Percentiles rank a stretch among this genome's conserved stretches.
These are phyloP conservation scores for Lentinula raphanica DNA, from an alignment of 768 basidiomycete species.

Conservation along the genomic window DNA sequence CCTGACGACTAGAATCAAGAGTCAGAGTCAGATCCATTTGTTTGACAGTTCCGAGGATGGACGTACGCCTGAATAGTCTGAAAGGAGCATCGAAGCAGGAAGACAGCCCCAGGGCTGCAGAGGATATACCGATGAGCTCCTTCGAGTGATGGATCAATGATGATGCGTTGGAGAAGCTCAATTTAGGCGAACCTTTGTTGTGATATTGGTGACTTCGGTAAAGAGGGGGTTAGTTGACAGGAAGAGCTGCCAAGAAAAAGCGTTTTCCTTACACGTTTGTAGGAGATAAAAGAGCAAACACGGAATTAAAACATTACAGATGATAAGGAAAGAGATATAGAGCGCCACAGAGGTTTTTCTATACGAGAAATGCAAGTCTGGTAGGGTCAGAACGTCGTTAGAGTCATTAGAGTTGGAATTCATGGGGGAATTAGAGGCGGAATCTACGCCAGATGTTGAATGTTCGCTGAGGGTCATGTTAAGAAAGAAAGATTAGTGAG, in stretches of 20 bases:
- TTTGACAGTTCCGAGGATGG: not conserved
- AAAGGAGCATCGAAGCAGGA: slow-evolving; percentile 27
- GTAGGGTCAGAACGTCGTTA: not conserved
- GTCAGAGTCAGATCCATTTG: not conserved
- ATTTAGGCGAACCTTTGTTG: slow-evolving; percentile 9
- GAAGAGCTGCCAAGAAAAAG: not conserved
- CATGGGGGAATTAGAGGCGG: not conserved
- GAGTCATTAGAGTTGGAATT: not conserved
- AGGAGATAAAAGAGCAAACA: slow-evolving; percentile 24
- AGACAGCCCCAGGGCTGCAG: slow-evolving; percentile 24
- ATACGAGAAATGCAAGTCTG: slow-evolving; percentile 4
- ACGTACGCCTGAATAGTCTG: slow-evolving; percentile 24
- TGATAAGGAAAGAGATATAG: slow-evolving; percentile 21
- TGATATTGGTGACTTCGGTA: slow-evolving; percentile 13
- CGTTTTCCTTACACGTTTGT: slow-evolving; percentile 15
- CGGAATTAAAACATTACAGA: slow-evolving; percentile 25
- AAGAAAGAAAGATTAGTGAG: not conserved
- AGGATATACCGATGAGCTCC: slow-evolving; percentile 24
- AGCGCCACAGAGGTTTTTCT: not conserved
- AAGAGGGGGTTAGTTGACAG: not conserved
- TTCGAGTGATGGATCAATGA: not conserved
- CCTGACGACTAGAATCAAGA: slow-evolving; percentile 14
- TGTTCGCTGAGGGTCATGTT: not conserved
- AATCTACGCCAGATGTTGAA: not conserved
- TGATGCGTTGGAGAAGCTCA: not conserved